These are phyloP conservation scores for Dothideomycetidae sp. DNA, from an alignment of 2,329 filamentous ascomycete genomes.

Conservation along the genomic window DNA sequence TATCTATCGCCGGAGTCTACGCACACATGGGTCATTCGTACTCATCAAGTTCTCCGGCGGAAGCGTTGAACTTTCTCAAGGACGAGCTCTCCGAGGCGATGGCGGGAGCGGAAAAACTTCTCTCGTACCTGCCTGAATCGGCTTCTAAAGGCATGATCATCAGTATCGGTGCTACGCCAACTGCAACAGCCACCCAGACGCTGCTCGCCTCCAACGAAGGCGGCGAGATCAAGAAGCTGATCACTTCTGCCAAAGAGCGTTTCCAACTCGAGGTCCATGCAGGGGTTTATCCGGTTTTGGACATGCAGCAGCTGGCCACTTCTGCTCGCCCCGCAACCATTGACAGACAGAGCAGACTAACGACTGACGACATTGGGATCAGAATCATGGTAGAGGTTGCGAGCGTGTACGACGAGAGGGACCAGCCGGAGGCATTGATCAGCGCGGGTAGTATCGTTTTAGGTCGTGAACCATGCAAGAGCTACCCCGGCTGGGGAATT, in stretches of 20 bases:
- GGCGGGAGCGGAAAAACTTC: conserved; percentile 27
- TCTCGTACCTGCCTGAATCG: conserved; percentile 17
- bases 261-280: conserved; percentile 54
- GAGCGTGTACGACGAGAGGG: conserved; percentile 50
- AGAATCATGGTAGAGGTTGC: conserved; percentile 59
- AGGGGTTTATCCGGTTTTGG: conserved; percentile 60
- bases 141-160: conserved; percentile 33
- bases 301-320: conserved; percentile 66
- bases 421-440: conserved; percentile 50
- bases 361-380: conserved; percentile 46
- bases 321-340: conserved; percentile 39
- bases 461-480: conserved; percentile 57
- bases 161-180: conserved; percentile 65
- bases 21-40: conserved; percentile 63
- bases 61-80: conserved; percentile 45
- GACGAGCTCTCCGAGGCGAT: conserved; percentile 45
- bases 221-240: conserved; percentile 21
- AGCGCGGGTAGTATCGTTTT: conserved; percentile 56
- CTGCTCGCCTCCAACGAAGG: conserved; percentile 28
- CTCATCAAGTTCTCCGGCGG: conserved; percentile 36
- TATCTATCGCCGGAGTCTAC: conserved; percentile 50
- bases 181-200: conserved; percentile 52
- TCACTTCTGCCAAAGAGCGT: conserved; percentile 24
- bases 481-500: conserved; percentile 59
- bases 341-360: conserved; percentile 21